Percentiles rank a stretch among this genome's conserved stretches.
Evolutionary conservation across 352 stramenopile genomes (phyloP).

Genomic region (Peronosclerospora sorghi): DNA sequence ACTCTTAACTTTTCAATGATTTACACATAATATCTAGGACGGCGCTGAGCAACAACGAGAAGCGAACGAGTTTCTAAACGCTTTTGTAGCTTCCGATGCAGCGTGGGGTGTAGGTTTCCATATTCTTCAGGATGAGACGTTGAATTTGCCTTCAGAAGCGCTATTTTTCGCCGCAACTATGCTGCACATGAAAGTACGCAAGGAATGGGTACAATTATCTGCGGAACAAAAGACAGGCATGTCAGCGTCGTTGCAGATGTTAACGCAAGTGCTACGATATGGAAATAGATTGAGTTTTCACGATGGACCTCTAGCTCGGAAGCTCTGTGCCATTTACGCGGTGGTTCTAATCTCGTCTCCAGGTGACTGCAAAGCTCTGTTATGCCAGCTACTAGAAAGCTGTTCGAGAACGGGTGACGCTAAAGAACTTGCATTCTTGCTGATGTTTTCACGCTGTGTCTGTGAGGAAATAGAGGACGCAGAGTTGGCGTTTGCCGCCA

Average conservation of each 20-base stretch:
- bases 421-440: slow-evolving; percentile 32
- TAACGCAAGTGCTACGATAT: slow-evolving; percentile 27
- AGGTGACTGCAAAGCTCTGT: slow-evolving; percentile 32
- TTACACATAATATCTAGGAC: slow-evolving; percentile 22
- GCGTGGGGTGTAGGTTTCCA: slow-evolving; percentile 42
- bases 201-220: slow-evolving; percentile 45
- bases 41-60: slow-evolving; percentile 46
- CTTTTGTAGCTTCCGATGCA: slow-evolving; percentile 35
- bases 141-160: slow-evolving; percentile 31
- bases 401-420: slow-evolving; percentile 17
- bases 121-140: slow-evolving; percentile 36
- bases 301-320: slow-evolving; percentile 34
- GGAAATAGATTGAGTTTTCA: slow-evolving; percentile 15
- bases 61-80: slow-evolving; percentile 56
- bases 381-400: slow-evolving; percentile 23
- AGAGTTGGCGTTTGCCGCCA: slow-evolving; percentile 42
- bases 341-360: slow-evolving; percentile 42
- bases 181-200: slow-evolving; percentile 58
- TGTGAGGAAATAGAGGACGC: slow-evolving; percentile 61
- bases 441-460: slow-evolving; percentile 45
- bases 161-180: slow-evolving; percentile 76
- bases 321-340: slow-evolving; percentile 48
- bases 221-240: slow-evolving; percentile 25
- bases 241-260: slow-evolving; percentile 20
- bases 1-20: slow-evolving; percentile 1